Evolutionary conservation across 805 yeast species (phyloP).

Genomic region (Suhomyces xylopsoci): DNA sequence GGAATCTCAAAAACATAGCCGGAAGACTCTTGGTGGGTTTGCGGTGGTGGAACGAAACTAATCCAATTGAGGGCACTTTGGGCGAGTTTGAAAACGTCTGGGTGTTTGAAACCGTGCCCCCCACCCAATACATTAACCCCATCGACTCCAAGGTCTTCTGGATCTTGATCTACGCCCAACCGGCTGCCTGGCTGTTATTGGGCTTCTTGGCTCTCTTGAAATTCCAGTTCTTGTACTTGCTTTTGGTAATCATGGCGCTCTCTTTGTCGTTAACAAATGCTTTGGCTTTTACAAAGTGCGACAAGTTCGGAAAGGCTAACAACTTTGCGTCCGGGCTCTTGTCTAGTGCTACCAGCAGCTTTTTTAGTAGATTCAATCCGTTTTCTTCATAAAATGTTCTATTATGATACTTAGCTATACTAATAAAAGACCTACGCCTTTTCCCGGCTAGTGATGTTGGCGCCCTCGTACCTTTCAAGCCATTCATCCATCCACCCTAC

Average conservation of each 20-base stretch:
- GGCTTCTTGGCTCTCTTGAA: constrained; percentile 78
- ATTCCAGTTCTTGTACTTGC: constrained; percentile 64
- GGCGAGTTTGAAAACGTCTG: constrained; percentile 64
- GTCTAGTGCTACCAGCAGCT: constrained; percentile 47
- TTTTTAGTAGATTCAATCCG: constrained; percentile 49
- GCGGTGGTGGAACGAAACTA: constrained; percentile 92
- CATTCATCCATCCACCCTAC: background rate
- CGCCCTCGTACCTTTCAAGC: background rate
- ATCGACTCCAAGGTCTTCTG: constrained; percentile 90
- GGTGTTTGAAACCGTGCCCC: constrained; percentile 88
- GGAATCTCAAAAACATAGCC: constrained; percentile 88
- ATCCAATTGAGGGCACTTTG: constrained; percentile 40
- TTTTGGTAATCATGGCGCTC: constrained; percentile 64
- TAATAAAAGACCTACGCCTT: background rate
- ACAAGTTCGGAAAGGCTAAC: constrained; percentile 85
- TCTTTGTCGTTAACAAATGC: constrained; percentile 78
- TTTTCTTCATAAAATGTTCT: constrained; percentile 10
- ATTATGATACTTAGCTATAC: background rate
- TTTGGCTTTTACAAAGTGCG: constrained; percentile 88
- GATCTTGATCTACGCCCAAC: constrained; percentile 72
- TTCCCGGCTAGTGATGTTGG: background rate
- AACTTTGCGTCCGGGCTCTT: constrained; percentile 56
- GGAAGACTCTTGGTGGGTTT: constrained; percentile 89
- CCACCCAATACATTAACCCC: constrained; percentile 71
- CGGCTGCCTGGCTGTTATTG: constrained; percentile 69